A percentile compares a stretch with the other conserved stretches of the same genome.
These are phyloP conservation scores for Aspergillus pseudoterreus DNA, from an alignment of 2,329 filamentous ascomycete species.

Conservation along the genomic window DNA sequence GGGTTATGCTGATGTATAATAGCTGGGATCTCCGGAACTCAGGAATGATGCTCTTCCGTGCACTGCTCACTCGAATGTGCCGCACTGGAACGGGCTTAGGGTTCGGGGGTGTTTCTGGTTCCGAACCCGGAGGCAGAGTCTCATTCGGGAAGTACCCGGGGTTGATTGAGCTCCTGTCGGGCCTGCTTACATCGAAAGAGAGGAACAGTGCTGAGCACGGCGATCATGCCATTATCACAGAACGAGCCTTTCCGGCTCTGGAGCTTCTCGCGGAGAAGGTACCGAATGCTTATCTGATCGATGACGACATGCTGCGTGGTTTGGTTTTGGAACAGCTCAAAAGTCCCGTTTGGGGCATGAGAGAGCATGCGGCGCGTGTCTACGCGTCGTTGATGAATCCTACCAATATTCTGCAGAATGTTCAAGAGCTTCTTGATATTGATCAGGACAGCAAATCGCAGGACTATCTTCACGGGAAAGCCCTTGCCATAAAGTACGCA, in stretches of 20 bases:
- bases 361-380: constrained; percentile 45
- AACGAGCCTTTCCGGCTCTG: constrained; percentile 44
- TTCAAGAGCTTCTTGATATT: constrained; percentile 22
- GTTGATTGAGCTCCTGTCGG: constrained; percentile 33
- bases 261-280: constrained; percentile 45
- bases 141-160: constrained; percentile 41
- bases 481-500: constrained; percentile 38
- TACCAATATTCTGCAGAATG: constrained; percentile 27
- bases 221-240: constrained; percentile 35
- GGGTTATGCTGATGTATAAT: constrained; percentile 11
- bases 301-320: constrained; percentile 29
- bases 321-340: constrained; percentile 37
- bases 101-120: constrained; percentile 41
- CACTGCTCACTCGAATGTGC: constrained; percentile 67
- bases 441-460: constrained; percentile 20
- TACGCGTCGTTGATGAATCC: constrained; percentile 37
- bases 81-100: constrained; percentile 47
- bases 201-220: constrained; percentile 13
- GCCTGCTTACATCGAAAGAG: constrained; percentile 28
- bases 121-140: constrained; percentile 38
- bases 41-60: constrained; percentile 81
- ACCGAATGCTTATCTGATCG: constrained; percentile 29
- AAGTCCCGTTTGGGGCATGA: constrained; percentile 43
- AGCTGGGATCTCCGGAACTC: constrained; percentile 95
- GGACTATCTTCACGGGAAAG: constrained; percentile 40